Base-by-base conservation (phyloP, 352 stramenopile species). In the Elongisporangium prolatum region DNA sequence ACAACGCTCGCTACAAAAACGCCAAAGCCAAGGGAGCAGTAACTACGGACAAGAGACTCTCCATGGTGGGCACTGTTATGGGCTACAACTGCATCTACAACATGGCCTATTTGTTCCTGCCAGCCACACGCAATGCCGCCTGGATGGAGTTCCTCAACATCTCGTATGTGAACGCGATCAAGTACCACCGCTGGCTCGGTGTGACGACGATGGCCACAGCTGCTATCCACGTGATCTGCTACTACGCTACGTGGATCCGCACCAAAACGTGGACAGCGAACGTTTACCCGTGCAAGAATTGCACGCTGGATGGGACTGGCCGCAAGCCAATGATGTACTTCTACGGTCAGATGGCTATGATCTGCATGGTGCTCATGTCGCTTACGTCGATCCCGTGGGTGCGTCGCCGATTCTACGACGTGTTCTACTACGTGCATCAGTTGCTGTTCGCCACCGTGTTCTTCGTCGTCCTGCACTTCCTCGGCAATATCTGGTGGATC, bases 391-490 rank as follows among this genome's bases (percentile, higher is more conserved):
- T 81, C 0, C 75, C 75, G 7, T 53, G 51, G 21, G 59, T 86
- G 13, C 75, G 75, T 2, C 73, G 75, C 28, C n/a, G 63, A 5
- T 63, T 70, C 17, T 86, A 79, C 59, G 57, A 76, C 11, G 16
- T 62, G 4, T 85, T 85, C 50, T 81, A 83, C 59, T 73, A 68
- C 60, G 57, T 64, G 50, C 75, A 84, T 52, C 66, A 75, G 21
- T 62, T 86, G 11, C 68, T 83, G 21, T 54, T 74, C 44, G 37
- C 64, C 0, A 67, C 57, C 1, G 54, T 80, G 17, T 22, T 76
- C 57, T 70, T 80, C 28, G 40, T 70, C 21, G 56, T 75, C 2
- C 50, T 86, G 48, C 75, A 86, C 58, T 83, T 61, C 60, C 37
- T 40, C 13, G 50, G 52, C 14, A 71, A 68, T 17, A 62, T 75